These are phyloP conservation scores for Fusarium sublunatum DNA, from an alignment of 2,329 filamentous ascomycete genomes.

Conservation along the genomic window DNA sequence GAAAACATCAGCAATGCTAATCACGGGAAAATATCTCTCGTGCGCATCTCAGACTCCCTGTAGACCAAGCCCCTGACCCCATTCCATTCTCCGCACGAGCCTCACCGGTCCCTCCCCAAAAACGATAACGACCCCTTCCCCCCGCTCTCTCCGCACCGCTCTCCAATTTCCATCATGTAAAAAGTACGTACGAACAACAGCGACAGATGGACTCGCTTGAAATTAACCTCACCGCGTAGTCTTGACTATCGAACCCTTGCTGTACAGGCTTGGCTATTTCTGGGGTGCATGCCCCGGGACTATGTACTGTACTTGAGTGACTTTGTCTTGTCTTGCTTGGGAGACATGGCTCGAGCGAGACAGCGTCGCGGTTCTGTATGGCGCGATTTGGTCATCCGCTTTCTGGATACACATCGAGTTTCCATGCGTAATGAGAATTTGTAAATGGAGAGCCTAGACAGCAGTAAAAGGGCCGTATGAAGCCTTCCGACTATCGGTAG, in stretches of 20 bases:
- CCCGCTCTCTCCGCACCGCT: slow-evolving; percentile 26
- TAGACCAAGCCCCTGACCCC: not conserved
- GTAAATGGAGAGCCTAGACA: not conserved
- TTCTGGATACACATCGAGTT: not conserved
- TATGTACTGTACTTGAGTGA: slow-evolving; percentile 35
- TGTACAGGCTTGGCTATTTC: slow-evolving; percentile 10
- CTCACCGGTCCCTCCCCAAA: slow-evolving; percentile 16
- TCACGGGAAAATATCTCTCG: too few relatives aligned
- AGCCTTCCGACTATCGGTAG: too few relatives aligned
- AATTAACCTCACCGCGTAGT: slow-evolving; percentile 20
- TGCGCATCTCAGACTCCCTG: not conserved
- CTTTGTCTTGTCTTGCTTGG: slow-evolving; percentile 1
- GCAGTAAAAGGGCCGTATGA: too few relatives aligned
- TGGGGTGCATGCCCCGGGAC: slow-evolving; percentile 34
- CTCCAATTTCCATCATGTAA: slow-evolving; percentile 45
- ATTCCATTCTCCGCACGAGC: slow-evolving; percentile 29
- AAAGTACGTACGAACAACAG: slow-evolving; percentile 40
- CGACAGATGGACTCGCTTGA: slow-evolving; percentile 18
- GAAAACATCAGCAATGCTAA: too few relatives aligned
- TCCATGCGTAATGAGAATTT: not conserved
- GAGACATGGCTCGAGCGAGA: slow-evolving; percentile 6
- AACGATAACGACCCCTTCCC: slow-evolving; percentile 15
- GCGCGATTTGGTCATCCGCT: slow-evolving; percentile 6
- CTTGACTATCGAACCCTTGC: not conserved
- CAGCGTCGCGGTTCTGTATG: not conserved